A percentile compares a stretch with the other conserved stretches of the same genome.
These are phyloP conservation scores for Lodderomyces beijingensis DNA, from an alignment of 1,139 yeast genomes.

Conservation along the genomic window DNA sequence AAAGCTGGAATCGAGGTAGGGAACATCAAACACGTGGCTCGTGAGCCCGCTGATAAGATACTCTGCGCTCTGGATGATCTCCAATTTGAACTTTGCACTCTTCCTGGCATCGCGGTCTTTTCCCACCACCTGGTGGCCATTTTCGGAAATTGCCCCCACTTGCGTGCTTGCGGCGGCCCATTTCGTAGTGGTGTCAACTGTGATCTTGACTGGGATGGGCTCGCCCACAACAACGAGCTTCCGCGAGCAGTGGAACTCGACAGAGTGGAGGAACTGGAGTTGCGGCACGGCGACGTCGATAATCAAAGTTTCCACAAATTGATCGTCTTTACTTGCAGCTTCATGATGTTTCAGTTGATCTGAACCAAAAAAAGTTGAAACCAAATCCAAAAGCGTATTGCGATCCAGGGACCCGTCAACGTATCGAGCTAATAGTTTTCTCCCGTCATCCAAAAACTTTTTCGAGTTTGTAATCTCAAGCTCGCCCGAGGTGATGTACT, in stretches of 20 bases:
- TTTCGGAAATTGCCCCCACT: conserved; percentile 1
- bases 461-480: conserved; percentile 20
- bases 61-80: neutral
- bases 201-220: conserved; percentile 46
- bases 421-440: conserved; percentile 14
- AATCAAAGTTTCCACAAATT: conserved; percentile 15
- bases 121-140: conserved; percentile 6
- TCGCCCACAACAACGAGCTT: conserved; percentile 58
- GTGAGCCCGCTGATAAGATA: neutral
- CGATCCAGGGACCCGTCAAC: conserved; percentile 14
- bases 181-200: conserved; percentile 39
- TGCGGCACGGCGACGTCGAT: conserved; percentile 53
- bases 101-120: conserved; percentile 4
- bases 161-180: conserved; percentile 40
- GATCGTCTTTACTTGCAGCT: neutral
- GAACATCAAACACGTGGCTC: neutral
- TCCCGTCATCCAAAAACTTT: conserved; percentile 15
- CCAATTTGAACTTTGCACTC: neutral
- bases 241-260: conserved; percentile 39
- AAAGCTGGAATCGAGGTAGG: conserved; percentile 9
- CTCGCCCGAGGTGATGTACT: conserved; percentile 30
- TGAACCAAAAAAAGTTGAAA: conserved; percentile 7
- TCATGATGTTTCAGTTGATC: too few relatives aligned
- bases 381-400: conserved; percentile 13
- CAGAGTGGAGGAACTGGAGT: conserved; percentile 46